phyloP scores from a whole-genome alignment of 352 stramenopile genomes.

The Phytophthora litchii region DNA sequence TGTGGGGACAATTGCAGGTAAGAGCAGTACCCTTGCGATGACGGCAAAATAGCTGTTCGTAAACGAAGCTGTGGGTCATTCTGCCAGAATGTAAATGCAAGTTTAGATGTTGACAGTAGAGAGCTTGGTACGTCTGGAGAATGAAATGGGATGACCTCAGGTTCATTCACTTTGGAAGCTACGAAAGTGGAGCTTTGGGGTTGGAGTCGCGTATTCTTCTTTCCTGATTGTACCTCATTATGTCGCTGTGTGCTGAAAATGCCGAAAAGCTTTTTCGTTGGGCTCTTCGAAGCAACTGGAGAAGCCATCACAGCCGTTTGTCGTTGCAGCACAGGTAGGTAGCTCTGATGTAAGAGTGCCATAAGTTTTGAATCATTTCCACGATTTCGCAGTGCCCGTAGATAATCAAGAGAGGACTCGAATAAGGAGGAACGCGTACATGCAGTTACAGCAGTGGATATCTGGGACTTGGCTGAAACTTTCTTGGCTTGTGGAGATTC shows the following conservation, averaged over 20 bases:
- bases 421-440: slow-evolving; percentile 31
- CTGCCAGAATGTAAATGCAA: slow-evolving; percentile 38
- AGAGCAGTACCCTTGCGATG: slow-evolving; percentile 30
- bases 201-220: neutral
- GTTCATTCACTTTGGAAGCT: neutral
- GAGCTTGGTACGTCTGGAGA: slow-evolving; percentile 1
- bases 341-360: slow-evolving; percentile 13
- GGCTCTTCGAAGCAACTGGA: slow-evolving; percentile 9
- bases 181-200: neutral
- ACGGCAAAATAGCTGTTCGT: slow-evolving; percentile 24
- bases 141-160: slow-evolving; percentile 11
- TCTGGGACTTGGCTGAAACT: slow-evolving; percentile 1
- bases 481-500: slow-evolving; percentile 14
- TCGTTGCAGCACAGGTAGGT: slow-evolving; percentile 7
- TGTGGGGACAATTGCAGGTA: slow-evolving; percentile 39
- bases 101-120: neutral
- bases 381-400: slow-evolving; percentile 15
- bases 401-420: slow-evolving; percentile 23
- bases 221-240: neutral
- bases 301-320: neutral
- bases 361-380: slow-evolving; percentile 11
- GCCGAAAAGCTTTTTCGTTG: slow-evolving; percentile 29
- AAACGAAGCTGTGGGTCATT: slow-evolving; percentile 24
- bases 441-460: neutral
- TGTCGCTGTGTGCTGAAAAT: slow-evolving; percentile 14